Conservation (phyloP, 257 asterid species). For the Solanum chiquidenum region DNA sequence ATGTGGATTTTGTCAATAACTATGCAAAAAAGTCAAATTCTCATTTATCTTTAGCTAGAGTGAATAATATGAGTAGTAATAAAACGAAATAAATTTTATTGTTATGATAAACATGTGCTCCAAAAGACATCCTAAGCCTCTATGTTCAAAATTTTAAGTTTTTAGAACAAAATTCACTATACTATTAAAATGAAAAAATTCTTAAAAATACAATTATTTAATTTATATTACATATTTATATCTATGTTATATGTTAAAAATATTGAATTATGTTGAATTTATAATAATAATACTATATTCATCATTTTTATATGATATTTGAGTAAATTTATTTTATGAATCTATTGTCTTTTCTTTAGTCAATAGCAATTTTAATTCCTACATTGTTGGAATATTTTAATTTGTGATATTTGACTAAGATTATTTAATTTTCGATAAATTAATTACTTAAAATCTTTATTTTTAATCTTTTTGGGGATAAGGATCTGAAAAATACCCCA, state of each 20-base stretch:
- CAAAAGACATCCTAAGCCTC: neutral
- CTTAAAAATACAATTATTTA: neutral
- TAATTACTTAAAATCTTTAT: neutral
- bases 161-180: neutral
- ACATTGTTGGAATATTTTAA: too few species aligned
- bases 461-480: neutral
- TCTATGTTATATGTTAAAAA: neutral
- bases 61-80: neutral
- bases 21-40: too few species aligned
- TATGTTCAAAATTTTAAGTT: neutral
- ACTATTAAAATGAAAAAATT: neutral
- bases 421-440: too few species aligned
- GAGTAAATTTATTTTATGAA: neutral
- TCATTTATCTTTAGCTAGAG: neutral
- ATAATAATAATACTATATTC: too few species aligned
- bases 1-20: too few species aligned
- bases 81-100: neutral
- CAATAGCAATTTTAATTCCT: neutral
- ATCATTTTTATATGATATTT: neutral
- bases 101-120: neutral
- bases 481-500: too few species aligned
- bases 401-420: neutral
- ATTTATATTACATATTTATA: neutral
- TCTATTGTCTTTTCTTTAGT: neutral
- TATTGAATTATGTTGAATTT: neutral